Base-by-base conservation (phyloP, 2,329 filamentous ascomycete species). In the Sordariomycetes sp. region DNA sequence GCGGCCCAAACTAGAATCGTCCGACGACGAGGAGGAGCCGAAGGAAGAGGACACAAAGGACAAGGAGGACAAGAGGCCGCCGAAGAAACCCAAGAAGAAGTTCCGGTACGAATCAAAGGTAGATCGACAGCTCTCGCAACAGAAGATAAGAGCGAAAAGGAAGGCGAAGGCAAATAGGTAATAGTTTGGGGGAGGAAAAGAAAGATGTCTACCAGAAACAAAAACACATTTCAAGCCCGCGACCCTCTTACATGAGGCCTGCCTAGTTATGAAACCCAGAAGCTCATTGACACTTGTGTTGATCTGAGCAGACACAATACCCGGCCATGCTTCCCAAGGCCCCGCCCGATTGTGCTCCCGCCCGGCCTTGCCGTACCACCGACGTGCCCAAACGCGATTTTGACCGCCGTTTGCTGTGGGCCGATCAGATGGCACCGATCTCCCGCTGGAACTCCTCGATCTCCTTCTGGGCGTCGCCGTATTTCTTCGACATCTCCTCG, bases 401-500 rank as follows among this genome's bases (percentile, higher is more conserved):
- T n/a, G 46, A 50, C 22, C 46, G 46, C 46, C 22, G 46, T 22
- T 67, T 85, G 40, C n/a, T n/a, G 11, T 2, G 11, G 18, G 11
- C 18, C 16, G 40, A 46, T 46, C 85, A 97, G 76, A 97, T 92
- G 78, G 90, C 94, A 81, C 87, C 88, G 76, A 97, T 92, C 77
- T 96, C 92, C 67, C 79, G 76, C 77, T 94, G 89, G 75, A 97
- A 89, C 65, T 93, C 88, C 70, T 95, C 86, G 70, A 97, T 79
- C 73, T 97, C 91, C 81, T 93, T 93, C 82, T 96, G 86, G 67
- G 90, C 81, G 59, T 81, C 74, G 65, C 78, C 77, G 80, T 95
- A 88, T 79, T 97, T 96, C 85, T 92, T 88, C 67, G 87, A 75
- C 88, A 96, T 95, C 74, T 97, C 93, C 78, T 97, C 94, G 79